These are phyloP conservation scores for Castanea sativa DNA, from an alignment of 306 rosid species.

Conservation along the genomic window DNA sequence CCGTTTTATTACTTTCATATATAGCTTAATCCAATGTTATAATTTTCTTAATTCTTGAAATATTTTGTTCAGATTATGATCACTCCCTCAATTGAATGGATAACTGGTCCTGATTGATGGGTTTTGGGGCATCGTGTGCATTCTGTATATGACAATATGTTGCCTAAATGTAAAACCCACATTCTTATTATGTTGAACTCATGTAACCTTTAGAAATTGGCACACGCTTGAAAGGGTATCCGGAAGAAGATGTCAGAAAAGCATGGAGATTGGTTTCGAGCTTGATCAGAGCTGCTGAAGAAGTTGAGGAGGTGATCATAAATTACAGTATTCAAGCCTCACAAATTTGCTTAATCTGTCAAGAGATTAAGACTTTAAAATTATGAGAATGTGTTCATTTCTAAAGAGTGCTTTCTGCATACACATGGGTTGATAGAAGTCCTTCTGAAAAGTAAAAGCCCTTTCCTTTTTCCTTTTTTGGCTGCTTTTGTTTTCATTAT, in stretches of 20 bases:
- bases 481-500: background rate
- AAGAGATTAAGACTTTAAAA: background rate
- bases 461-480: background rate
- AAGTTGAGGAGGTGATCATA: constrained; percentile 79
- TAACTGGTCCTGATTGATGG: background rate
- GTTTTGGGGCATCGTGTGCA: background rate
- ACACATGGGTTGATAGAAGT: background rate
- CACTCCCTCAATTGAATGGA: background rate
- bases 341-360: background rate
- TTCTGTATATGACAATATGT: background rate
- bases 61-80: background rate
- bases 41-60: background rate
- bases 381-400: background rate
- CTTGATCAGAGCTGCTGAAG: constrained; percentile 76
- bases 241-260: constrained; percentile 68
- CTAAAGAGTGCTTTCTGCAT: background rate
- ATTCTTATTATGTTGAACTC: background rate
- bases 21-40: background rate
- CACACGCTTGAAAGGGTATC: constrained; percentile 67
- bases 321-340: background rate
- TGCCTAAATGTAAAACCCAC: background rate
- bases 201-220: constrained; percentile 47
- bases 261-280: constrained; percentile 76
- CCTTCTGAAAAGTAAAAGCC: background rate
- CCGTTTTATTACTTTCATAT: background rate